phyloP scores from a whole-genome alignment of 2,329 filamentous ascomycete genomes.

The Lecanoromycetidae sp. region DNA sequence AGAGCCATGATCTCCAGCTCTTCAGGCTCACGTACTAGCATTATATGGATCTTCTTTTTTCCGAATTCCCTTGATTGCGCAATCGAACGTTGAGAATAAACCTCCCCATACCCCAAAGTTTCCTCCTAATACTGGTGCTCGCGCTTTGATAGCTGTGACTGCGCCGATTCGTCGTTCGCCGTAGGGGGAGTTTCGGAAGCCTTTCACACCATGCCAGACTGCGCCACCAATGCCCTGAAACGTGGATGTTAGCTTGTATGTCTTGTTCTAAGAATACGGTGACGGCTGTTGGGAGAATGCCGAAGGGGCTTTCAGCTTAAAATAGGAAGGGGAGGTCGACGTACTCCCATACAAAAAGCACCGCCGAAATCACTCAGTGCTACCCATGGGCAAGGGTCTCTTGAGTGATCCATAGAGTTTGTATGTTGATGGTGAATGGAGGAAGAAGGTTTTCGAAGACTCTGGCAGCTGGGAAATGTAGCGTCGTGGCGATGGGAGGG shows the following conservation, averaged over 20 bases:
- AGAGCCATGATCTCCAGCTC: neutral
- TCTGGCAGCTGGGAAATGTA: neutral
- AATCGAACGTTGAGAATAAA: conserved; percentile 91
- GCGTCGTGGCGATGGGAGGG: neutral
- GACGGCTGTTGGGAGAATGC: conserved; percentile 7
- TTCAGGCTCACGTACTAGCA: conserved; percentile 46
- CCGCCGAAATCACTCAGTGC: conserved; percentile 95
- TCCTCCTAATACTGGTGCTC: conserved; percentile 87
- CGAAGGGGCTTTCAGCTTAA: conserved; percentile 10
- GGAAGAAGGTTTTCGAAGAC: neutral
- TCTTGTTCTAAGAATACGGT: conserved; percentile 5
- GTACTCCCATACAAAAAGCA: conserved; percentile 90
- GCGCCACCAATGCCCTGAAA: conserved; percentile 60
- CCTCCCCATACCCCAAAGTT: conserved; percentile 99
- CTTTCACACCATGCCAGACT: conserved; percentile 96
- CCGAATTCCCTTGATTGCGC: conserved; percentile 81
- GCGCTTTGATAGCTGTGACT: conserved; percentile 92
- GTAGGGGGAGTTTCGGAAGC: conserved; percentile 77
- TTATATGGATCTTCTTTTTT: conserved; percentile 99
- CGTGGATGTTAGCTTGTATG: neutral
- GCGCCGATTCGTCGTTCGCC: conserved; percentile 93
- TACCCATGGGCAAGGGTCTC: conserved; percentile 95
- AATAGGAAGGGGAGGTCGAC: conserved; percentile 27
- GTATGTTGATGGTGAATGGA: neutral
- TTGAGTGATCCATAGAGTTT: conserved; percentile 73